These are phyloP conservation scores for Rhodocollybia butyracea DNA, from an alignment of 768 basidiomycete genomes.

Conservation along the genomic window DNA sequence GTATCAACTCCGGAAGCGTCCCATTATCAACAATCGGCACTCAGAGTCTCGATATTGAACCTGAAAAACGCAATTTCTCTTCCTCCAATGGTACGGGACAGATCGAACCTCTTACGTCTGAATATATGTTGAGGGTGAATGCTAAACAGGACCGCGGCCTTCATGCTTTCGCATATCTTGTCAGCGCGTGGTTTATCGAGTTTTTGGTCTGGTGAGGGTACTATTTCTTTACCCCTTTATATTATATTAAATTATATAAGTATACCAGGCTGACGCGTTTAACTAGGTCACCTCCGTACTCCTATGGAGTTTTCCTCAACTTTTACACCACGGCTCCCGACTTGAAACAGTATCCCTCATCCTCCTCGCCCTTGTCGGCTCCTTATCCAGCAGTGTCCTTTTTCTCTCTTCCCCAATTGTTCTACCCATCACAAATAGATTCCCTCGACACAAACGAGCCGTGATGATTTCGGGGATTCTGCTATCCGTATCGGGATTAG, in stretches of 20 bases:
- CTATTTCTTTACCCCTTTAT: neutral
- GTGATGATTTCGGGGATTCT: constrained; percentile 18
- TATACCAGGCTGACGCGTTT: no score
- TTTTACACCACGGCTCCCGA: constrained; percentile 17
- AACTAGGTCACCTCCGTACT: constrained; percentile 23
- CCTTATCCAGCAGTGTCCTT: constrained; percentile 23
- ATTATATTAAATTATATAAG: neutral
- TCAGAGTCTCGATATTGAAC: neutral
- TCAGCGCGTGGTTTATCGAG: constrained; percentile 22
- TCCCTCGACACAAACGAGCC: constrained; percentile 15
- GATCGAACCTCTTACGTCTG: neutral
- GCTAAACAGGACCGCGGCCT: constrained; percentile 10
- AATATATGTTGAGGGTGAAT: no score
- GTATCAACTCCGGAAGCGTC: no score
- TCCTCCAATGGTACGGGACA: neutral
- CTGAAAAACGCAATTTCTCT: neutral
- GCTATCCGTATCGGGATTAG: constrained; percentile 19
- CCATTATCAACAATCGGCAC: neutral
- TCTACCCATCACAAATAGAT: constrained; percentile 19
- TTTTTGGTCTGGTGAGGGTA: constrained; percentile 19
- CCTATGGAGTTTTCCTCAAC: constrained; percentile 25
- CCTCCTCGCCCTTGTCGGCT: constrained; percentile 25
- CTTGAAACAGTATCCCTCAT: constrained; percentile 15
- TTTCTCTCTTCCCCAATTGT: constrained; percentile 20
- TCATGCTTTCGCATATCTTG: constrained; percentile 15